Base-by-base conservation (phyloP, 495 filamentous ascomycete species). In the Cercophora sp. region DNA sequence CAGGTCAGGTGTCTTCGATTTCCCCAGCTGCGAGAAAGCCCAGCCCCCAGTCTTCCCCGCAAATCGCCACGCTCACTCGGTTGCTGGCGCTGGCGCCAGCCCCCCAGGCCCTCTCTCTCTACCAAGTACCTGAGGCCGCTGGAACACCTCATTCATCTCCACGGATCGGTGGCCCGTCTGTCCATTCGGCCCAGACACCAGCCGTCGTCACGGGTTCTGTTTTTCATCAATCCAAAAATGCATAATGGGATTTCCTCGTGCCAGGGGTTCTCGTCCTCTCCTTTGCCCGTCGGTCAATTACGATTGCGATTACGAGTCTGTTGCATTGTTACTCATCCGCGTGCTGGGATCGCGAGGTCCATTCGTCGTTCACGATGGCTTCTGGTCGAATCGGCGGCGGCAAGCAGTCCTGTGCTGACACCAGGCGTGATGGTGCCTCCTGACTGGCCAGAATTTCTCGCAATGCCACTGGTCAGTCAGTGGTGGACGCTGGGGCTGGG, bases 401-500 rank as follows among this genome's bases (percentile, higher is more conserved):
- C 51, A 47, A 44, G 37, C 18, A 27, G 55, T 52, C 50, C 54
- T 57, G 58, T 62, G 62, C 62, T 67, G 60, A 58, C 65, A 68
- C 56, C 11, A 51, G 52, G 46, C 39, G 36, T 48, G 48, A 53
- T 65, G 51, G 52, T 25, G 43, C 23, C 11, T 26, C 37, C 48
- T 63, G 53, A 61, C 42, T 64, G 61, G 63, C 48, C 61, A 35
- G 47, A 52, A 39, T 41, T 24, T 40, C 50, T 25, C 53, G 42
- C 27, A 41, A 56, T 52, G 45, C 51, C 26, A 48, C 32, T 48
- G 46, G 46, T 25, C n/a, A 27, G 16, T 19, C 3, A 39, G 36
- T 15, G 36, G 16, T 39, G 36, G 34, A 4, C 39, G 5, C 16
- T 3, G 15, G 20, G 39, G 39, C 19, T 15, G 40, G 40, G 40